These are phyloP conservation scores for Sphagnum fallax DNA, from an alignment of 228 moss, liverwort and hornwort species.

Conservation along the genomic window DNA sequence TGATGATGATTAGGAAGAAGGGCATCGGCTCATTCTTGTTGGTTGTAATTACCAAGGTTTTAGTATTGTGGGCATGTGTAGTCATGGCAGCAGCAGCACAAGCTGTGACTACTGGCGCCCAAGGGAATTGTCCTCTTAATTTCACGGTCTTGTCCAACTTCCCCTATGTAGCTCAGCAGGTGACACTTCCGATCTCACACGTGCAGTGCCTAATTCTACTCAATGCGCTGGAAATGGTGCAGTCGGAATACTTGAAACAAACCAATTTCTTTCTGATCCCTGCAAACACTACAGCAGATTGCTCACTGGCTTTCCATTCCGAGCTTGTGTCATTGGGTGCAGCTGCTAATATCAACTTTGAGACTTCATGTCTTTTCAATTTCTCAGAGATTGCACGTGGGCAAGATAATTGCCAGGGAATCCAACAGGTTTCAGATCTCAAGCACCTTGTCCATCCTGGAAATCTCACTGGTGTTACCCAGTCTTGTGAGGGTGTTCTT, in stretches of 20 bases:
- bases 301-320: constrained; percentile 21
- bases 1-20: too few relatives aligned
- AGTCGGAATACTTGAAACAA: constrained; percentile 33
- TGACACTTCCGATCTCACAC: constrained; percentile 4
- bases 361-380: constrained; percentile 16
- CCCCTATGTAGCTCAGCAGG: constrained; percentile 23
- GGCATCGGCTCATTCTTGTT: too few relatives aligned
- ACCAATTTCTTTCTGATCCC: constrained; percentile 38
- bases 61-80: too few relatives aligned
- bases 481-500: constrained; percentile 20
- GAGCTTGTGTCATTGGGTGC: constrained; percentile 31
- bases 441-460: constrained; percentile 13
- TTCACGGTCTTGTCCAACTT: constrained; percentile 35
- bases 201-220: constrained; percentile 17
- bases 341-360: constrained; percentile 17
- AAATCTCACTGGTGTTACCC: background rate
- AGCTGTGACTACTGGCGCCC: constrained; percentile 3
- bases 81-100: background rate
- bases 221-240: constrained; percentile 35
- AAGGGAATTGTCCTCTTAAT: constrained; percentile 41
- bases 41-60: too few relatives aligned
- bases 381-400: constrained; percentile 11
- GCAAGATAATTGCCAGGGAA: constrained; percentile 50
- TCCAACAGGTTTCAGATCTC: constrained; percentile 27
- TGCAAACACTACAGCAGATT: constrained; percentile 26